phyloP scores from a whole-genome alignment of 2,329 filamentous ascomycete species.

The Fusarium zealandicum region DNA sequence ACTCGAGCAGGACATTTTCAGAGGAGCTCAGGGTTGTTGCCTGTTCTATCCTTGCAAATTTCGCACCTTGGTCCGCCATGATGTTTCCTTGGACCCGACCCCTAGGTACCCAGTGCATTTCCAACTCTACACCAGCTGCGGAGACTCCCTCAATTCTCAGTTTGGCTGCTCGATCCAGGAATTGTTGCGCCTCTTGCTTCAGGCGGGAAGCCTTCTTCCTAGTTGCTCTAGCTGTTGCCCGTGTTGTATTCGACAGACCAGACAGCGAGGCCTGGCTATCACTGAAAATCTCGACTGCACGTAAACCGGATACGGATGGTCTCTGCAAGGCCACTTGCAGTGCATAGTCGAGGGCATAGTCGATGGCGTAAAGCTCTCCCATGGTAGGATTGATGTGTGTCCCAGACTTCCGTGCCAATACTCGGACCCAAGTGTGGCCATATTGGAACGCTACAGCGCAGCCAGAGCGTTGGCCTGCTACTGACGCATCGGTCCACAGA shows the following conservation, averaged over 20 bases:
- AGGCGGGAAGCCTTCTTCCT: background rate
- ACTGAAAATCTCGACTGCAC: slow-evolving; percentile 20
- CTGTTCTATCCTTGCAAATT: background rate
- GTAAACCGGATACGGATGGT: background rate
- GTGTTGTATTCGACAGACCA: background rate
- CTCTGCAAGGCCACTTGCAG: background rate
- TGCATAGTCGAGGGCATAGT: slow-evolving; percentile 18
- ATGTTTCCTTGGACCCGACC: slow-evolving; percentile 9
- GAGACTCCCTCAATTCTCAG: background rate
- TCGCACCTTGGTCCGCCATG: slow-evolving; percentile 17
- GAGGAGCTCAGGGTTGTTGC: background rate
- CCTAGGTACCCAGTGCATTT: slow-evolving; percentile 33
- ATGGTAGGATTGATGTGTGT: background rate
- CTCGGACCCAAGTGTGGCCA: slow-evolving; percentile 15
- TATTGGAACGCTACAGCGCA: slow-evolving; percentile 7
- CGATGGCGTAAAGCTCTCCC: slow-evolving; percentile 21
- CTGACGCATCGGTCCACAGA: slow-evolving; percentile 20
- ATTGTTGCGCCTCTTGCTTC: no score
- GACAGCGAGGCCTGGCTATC: slow-evolving; percentile 2
- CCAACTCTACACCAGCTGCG: background rate
- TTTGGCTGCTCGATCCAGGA: background rate
- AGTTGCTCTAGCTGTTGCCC: background rate
- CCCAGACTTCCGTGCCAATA: background rate
- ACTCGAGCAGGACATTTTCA: slow-evolving; percentile 5
- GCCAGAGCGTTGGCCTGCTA: background rate